Conservation (phyloP, 2,329 filamentous ascomycete genomes). For the Aureobasidium sp. region DNA sequence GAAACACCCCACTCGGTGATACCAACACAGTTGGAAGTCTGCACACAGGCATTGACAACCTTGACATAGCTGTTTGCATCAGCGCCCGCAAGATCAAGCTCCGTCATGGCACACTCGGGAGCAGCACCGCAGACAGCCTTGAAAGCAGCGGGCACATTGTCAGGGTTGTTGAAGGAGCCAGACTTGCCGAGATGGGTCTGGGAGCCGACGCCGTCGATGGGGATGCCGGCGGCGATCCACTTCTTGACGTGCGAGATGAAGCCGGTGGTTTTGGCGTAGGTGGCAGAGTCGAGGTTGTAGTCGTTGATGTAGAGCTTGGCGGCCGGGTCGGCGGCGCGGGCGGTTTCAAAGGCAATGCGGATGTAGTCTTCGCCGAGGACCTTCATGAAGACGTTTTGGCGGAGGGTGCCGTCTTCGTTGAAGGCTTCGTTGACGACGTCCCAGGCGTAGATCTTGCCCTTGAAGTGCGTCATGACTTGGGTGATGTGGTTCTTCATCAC, state of each 20-base stretch:
- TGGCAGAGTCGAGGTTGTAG: constrained; percentile 54
- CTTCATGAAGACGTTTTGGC: constrained; percentile 56
- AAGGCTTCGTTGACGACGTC: constrained; percentile 20
- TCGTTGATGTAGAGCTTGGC: constrained; percentile 74
- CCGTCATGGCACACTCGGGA: constrained; percentile 57
- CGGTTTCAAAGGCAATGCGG: constrained; percentile 61
- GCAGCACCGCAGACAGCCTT: constrained; percentile 44
- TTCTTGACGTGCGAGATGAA: constrained; percentile 56
- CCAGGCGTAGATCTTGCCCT: constrained; percentile 57
- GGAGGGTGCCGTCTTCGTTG: constrained; percentile 55
- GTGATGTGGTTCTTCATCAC: constrained; percentile 56
- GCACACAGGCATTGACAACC: constrained; percentile 49
- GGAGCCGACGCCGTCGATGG: constrained; percentile 59
- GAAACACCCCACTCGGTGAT: constrained; percentile 56
- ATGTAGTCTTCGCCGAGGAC: constrained; percentile 66
- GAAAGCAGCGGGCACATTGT: constrained; percentile 44
- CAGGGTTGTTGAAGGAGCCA: constrained; percentile 31
- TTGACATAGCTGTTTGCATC: constrained; percentile 52
- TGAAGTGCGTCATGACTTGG: constrained; percentile 52
- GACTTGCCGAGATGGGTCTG: constrained; percentile 46
- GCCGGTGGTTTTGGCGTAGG: constrained; percentile 50
- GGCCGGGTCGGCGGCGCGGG: constrained; percentile 57
- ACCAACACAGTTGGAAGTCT: constrained; percentile 54
- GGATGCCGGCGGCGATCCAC: constrained; percentile 55
- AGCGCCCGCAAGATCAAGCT: constrained; percentile 59